Base-by-base conservation (phyloP, 2,329 filamentous ascomycete species). In the Colletotrichum eleusines region DNA sequence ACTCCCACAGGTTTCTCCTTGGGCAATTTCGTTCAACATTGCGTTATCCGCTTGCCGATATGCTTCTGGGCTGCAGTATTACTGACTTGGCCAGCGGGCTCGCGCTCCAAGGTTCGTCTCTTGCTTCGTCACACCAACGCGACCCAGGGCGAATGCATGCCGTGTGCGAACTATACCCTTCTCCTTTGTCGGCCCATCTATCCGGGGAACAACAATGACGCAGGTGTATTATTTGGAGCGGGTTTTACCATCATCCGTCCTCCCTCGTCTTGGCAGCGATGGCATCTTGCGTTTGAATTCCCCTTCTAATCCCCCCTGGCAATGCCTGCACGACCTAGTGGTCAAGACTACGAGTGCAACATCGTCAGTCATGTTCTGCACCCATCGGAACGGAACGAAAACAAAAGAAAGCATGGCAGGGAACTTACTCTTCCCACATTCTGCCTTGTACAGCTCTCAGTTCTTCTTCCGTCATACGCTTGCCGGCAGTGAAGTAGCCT, bases 401-500 rank as follows among this genome's bases (percentile, higher is more conserved):
- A 46, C 12, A 40, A 26, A 23, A 16, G 7, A 12, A n/a, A 44
- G 9, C 5, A 35, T 54, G n/a, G n/a, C 4, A 28, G 18, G 72
- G 40, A 28, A 76, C 81, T 76, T 83, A 91, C 89, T 91, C 94
- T 83, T 97, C 94, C 95, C 95, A 98, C 75, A 94, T 92, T 75
- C 95, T 89, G 73, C 95, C 95, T 80, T 96, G 91, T 35, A 98
- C 94, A 65, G 93, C 91, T 75, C 91, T 86, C 73, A 98, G 86
- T 81, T 98, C 95, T 67, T 95, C 92, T 78, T 92, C 90, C 1
- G 93, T 96, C 89, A 97, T 94, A 76, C 94, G 89, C 82, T 96
- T 94, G 61, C 95, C 95, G 16, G 92, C 94, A 8, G 95, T 98
- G 80, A 98, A 92, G 77, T 92, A 91, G 65, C 89, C 89, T 90